Evolutionary conservation across 495 filamentous ascomycete species (phyloP).

Genomic region (Annulohypoxylon bovei): DNA sequence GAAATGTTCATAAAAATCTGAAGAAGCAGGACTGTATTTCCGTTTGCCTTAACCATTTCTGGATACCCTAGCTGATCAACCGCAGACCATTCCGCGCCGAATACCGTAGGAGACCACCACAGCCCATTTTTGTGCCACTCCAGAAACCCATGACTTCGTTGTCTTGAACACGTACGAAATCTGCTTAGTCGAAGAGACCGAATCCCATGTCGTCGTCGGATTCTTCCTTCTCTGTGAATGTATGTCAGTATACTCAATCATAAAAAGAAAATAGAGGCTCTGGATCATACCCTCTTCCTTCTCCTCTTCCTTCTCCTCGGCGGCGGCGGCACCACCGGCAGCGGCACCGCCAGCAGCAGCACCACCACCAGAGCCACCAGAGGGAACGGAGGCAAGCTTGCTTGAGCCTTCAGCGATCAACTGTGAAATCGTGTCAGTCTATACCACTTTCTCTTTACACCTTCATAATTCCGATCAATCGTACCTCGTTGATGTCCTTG

Average conservation of each 20-base stretch:
- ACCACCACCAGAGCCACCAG: constrained; percentile 81
- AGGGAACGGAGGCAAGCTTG: constrained; percentile 98
- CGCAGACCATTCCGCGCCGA: constrained; percentile 42
- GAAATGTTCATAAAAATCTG: neutral
- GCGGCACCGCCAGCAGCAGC: constrained; percentile 70
- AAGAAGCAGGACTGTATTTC: constrained; percentile 47
- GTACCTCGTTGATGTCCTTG: constrained; percentile 97
- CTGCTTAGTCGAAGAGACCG: constrained; percentile 97
- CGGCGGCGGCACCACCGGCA: constrained; percentile 73
- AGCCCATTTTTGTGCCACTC: constrained; percentile 43
- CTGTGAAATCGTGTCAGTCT: constrained; percentile 58
- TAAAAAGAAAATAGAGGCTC: neutral
- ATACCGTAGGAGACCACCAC: constrained; percentile 42
- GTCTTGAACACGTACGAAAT: constrained; percentile 23
- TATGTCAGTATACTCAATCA: constrained; percentile 45
- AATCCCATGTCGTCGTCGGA: constrained; percentile 99
- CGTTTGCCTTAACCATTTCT: constrained; percentile 38
- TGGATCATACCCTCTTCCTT: constrained; percentile 72
- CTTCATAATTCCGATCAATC: constrained; percentile 32
- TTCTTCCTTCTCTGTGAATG: constrained; percentile 71
- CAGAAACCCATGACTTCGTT: constrained; percentile 43
- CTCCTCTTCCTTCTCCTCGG: constrained; percentile 74
- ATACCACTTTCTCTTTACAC: constrained; percentile 27
- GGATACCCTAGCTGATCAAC: constrained; percentile 41
- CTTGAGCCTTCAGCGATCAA: constrained; percentile 87